Percentiles rank a stretch among this genome's conserved stretches.
phyloP scores from a whole-genome alignment of 768 basidiomycete species.

The Kwoniella dejecticola region DNA sequence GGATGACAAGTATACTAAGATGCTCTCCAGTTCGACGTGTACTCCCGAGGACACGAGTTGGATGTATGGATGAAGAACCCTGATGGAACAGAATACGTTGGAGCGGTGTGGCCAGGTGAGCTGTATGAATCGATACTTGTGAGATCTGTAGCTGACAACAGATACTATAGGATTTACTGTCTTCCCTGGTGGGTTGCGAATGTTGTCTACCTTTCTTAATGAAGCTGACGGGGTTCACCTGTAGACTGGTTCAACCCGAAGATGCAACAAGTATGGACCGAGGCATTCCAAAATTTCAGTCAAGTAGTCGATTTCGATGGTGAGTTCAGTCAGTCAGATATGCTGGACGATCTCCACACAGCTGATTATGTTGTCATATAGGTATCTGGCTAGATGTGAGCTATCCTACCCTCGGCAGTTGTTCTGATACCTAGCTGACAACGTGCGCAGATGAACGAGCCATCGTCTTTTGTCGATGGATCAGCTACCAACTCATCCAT shows the following conservation, averaged over 20 bases:
- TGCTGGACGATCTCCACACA: neutral
- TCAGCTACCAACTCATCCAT: conserved; percentile 44
- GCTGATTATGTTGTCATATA: neutral
- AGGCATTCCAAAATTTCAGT: conserved; percentile 59
- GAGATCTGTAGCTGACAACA: neutral
- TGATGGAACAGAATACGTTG: conserved; percentile 70
- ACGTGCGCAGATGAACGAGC: conserved; percentile 74
- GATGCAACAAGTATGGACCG: conserved; percentile 65
- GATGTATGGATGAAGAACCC: conserved; percentile 74
- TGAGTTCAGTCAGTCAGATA: neutral
- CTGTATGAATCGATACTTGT: neutral
- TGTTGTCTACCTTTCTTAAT: conserved; percentile 58
- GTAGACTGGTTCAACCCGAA: conserved; percentile 56
- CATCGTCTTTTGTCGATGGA: conserved; percentile 66
- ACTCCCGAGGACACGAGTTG: conserved; percentile 64
- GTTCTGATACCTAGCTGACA: too few species aligned
- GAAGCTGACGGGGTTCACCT: neutral
- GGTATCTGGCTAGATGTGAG: conserved; percentile 63
- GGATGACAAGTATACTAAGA: neutral
- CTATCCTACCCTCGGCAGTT: neutral
- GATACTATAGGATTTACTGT: conserved; percentile 42
- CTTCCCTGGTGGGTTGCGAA: conserved; percentile 80
- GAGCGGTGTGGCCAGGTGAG: conserved; percentile 60
- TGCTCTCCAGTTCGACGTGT: conserved; percentile 61
- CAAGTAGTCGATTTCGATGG: conserved; percentile 62